These are phyloP conservation scores for Aspergillus wentii DNA, from an alignment of 495 filamentous ascomycete species.

Conservation along the genomic window DNA sequence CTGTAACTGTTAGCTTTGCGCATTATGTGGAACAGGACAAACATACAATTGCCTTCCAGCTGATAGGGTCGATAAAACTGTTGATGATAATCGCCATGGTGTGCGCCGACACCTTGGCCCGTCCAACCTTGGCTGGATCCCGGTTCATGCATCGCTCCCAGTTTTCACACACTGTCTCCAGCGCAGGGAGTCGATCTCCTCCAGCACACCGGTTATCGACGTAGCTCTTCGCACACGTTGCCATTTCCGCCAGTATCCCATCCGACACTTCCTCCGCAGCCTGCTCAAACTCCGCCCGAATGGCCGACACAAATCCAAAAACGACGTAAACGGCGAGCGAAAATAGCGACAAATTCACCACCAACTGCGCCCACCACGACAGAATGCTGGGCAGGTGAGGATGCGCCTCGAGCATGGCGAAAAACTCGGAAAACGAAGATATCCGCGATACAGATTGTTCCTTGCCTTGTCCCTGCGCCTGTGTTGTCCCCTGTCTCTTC, in stretches of 20 bases:
- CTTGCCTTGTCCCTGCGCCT: constrained; percentile 10
- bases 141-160: constrained; percentile 87
- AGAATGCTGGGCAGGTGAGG: constrained; percentile 82
- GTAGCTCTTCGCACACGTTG: constrained; percentile 63
- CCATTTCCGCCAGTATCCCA: constrained; percentile 67
- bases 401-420: constrained; percentile 68
- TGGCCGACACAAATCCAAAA: constrained; percentile 61
- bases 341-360: constrained; percentile 72
- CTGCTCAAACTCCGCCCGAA: constrained; percentile 71
- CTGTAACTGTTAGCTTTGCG: constrained; percentile 20
- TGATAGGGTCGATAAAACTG: constrained; percentile 64
- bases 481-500: constrained; percentile 15
- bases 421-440: constrained; percentile 50
- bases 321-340: constrained; percentile 63
- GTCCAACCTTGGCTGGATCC: constrained; percentile 60
- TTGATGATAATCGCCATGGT: constrained; percentile 81
- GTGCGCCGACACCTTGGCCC: constrained; percentile 63
- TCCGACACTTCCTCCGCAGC: constrained; percentile 58
- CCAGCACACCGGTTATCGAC: constrained; percentile 66
- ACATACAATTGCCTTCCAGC: constrained; percentile 67
- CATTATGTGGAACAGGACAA: neutral
- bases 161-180: constrained; percentile 65
- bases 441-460: constrained; percentile 11
- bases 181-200: constrained; percentile 59
- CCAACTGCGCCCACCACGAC: constrained; percentile 77